phyloP scores from a whole-genome alignment of 1,284 basidiomycete genomes.

The Cryptococcus sp. region DNA sequence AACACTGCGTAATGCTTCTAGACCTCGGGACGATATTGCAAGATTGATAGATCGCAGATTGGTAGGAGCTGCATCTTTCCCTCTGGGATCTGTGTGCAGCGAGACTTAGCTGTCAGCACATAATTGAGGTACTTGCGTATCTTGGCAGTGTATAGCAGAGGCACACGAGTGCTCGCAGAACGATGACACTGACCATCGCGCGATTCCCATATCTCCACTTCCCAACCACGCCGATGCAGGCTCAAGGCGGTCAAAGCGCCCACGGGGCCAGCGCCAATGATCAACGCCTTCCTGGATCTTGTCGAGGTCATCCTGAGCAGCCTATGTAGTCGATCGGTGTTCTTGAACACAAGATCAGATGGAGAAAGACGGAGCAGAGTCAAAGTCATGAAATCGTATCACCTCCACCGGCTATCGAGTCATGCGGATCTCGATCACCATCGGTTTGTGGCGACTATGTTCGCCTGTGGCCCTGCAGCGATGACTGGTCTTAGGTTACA shows the following conservation, averaged over 20 bases:
- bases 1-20: slow-evolving; percentile 79
- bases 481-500: too few relatives aligned
- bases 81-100: slow-evolving; percentile 43
- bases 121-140: background rate
- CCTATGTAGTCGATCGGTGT: too few relatives aligned
- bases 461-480: too few relatives aligned
- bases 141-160: background rate
- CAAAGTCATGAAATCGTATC: too few relatives aligned
- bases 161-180: background rate
- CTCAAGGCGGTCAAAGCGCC: slow-evolving; percentile 88
- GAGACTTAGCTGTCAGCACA: background rate
- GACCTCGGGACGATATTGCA: slow-evolving; percentile 89
- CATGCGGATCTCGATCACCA: too few relatives aligned
- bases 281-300: slow-evolving; percentile 49
- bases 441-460: too few relatives aligned
- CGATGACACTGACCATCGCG: slow-evolving; percentile 65
- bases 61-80: slow-evolving; percentile 37
- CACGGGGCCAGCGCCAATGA: slow-evolving; percentile 86
- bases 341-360: too few relatives aligned
- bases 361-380: too few relatives aligned
- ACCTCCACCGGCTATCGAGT: too few relatives aligned
- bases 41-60: slow-evolving; percentile 85
- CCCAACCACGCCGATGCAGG: slow-evolving; percentile 84
- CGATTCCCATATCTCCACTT: slow-evolving; percentile 84
- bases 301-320: too few relatives aligned